Evolutionary conservation across 352 stramenopile species (phyloP).

Genomic region (Phytophthora idaei): DNA sequence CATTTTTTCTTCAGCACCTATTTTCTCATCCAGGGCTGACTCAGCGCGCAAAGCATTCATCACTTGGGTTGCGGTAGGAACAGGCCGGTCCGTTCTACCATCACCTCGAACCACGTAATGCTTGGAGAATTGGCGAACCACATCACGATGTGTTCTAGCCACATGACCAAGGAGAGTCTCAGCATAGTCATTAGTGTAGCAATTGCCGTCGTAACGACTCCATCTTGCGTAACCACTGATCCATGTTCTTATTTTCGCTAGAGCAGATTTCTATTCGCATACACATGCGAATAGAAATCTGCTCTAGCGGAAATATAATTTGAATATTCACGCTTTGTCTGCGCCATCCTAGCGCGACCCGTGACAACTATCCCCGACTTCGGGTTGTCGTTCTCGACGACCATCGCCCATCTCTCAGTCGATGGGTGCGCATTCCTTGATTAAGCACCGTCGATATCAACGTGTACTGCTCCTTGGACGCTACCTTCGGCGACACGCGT

Average conservation of each 20-base stretch:
- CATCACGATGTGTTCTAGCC: conserved; percentile 8
- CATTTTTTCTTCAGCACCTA: conserved; percentile 7
- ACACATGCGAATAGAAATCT: conserved; percentile 18
- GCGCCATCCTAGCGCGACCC: too few relatives aligned
- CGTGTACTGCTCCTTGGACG: too few relatives aligned
- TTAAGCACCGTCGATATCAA: too few relatives aligned
- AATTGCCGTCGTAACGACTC: conserved; percentile 7
- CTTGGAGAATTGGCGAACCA: conserved; percentile 15
- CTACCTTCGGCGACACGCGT: too few relatives aligned
- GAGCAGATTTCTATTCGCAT: too few relatives aligned
- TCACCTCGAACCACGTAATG: conserved; percentile 18
- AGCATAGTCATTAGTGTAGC: conserved; percentile 18
- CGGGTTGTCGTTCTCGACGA: too few relatives aligned
- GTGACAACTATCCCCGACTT: too few relatives aligned
- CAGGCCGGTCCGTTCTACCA: not conserved
- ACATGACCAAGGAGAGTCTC: conserved; percentile 10
- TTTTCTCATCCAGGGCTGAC: conserved; percentile 13
- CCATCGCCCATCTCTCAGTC: too few relatives aligned
- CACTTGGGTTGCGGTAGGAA: conserved; percentile 9
- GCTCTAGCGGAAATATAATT: conserved; percentile 16
- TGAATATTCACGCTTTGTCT: conserved; percentile 21
- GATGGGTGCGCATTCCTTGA: too few relatives aligned
- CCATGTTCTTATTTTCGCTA: conserved; percentile 18
- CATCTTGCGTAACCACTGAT: conserved; percentile 13
- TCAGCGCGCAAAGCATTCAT: conserved; percentile 11